Percentiles rank a stretch among this genome's conserved stretches.
Conservation (phyloP, 2,329 filamentous ascomycete genomes). For the Arthroderma sp. region DNA sequence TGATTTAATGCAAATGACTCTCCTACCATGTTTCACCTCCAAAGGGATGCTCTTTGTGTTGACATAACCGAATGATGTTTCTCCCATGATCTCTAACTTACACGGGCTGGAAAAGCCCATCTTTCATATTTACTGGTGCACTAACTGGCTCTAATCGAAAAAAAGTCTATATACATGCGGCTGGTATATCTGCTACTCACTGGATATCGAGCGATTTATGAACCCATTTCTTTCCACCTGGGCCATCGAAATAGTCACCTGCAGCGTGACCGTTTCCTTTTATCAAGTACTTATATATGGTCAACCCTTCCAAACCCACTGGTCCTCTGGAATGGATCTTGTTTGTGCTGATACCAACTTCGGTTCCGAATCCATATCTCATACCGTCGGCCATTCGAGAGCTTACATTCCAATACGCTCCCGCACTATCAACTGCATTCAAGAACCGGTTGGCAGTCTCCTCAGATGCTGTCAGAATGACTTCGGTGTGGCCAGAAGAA, state of each 20-base stretch:
- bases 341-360: conserved; percentile 97
- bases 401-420: conserved; percentile 94
- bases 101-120: too few species aligned
- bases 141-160: too few species aligned
- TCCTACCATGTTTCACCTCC: conserved; percentile 2
- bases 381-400: conserved; percentile 92
- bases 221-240: conserved; percentile 42
- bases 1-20: conserved; percentile 8
- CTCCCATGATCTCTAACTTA: too few species aligned
- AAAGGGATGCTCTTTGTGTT: too few species aligned
- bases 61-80: too few species aligned
- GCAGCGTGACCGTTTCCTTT: conserved; percentile 73
- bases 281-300: conserved; percentile 94
- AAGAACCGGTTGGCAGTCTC: conserved; percentile 68
- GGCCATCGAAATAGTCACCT: conserved; percentile 49
- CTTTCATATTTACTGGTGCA: too few species aligned
- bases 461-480: conserved; percentile 61
- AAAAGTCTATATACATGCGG: neutral
- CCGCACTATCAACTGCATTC: conserved; percentile 71
- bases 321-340: conserved; percentile 93
- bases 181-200: neutral
- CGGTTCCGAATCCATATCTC: conserved; percentile 93
- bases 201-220: conserved; percentile 37
- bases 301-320: conserved; percentile 84
- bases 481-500: conserved; percentile 88